Percentiles rank a stretch among this genome's conserved stretches.
phyloP scores from a whole-genome alignment of 441 rosid genomes.

The Geranium incanum region DNA sequence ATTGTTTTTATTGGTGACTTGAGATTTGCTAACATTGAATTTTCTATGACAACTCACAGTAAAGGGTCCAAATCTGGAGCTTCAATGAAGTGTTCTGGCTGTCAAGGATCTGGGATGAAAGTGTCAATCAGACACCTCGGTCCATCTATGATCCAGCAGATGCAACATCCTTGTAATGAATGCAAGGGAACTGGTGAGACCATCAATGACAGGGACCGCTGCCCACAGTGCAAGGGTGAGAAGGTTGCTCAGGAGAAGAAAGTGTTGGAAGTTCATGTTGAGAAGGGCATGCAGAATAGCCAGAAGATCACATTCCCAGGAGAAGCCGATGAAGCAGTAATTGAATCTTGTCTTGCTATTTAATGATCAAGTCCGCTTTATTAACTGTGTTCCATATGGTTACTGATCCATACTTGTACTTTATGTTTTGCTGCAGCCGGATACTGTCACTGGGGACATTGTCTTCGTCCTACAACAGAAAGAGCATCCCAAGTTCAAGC shows the following conservation, averaged over 20 bases:
- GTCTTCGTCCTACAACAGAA: constrained; percentile 73
- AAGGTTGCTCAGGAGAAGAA: constrained; percentile 70
- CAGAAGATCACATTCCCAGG: constrained; percentile 68
- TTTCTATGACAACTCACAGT: background rate
- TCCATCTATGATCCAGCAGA: background rate
- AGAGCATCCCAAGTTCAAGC: constrained; percentile 69
- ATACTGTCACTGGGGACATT: constrained; percentile 61
- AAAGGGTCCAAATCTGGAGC: constrained; percentile 17
- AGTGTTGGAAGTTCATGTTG: constrained; percentile 59
- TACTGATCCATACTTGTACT: too few relatives aligned
- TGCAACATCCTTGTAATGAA: constrained; percentile 15
- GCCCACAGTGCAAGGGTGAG: constrained; percentile 62
- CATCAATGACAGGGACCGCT: constrained; percentile 25
- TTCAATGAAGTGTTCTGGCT: constrained; percentile 14
- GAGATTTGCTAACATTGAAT: too few relatives aligned
- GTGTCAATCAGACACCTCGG: background rate
- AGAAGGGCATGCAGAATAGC: constrained; percentile 31
- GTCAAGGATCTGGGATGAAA: constrained; percentile 14
- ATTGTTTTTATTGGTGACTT: too few relatives aligned
- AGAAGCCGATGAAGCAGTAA: constrained; percentile 77
- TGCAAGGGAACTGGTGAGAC: constrained; percentile 18
- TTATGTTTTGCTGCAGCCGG: constrained; percentile 55
- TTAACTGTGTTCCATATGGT: too few relatives aligned
- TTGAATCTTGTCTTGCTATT: too few relatives aligned
- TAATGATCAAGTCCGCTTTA: too few relatives aligned